Evolutionary conservation across 306 rosid genomes (phyloP), one percentile per base, ranked within the genome.

Genomic region (Quillaja saponaria): DNA sequence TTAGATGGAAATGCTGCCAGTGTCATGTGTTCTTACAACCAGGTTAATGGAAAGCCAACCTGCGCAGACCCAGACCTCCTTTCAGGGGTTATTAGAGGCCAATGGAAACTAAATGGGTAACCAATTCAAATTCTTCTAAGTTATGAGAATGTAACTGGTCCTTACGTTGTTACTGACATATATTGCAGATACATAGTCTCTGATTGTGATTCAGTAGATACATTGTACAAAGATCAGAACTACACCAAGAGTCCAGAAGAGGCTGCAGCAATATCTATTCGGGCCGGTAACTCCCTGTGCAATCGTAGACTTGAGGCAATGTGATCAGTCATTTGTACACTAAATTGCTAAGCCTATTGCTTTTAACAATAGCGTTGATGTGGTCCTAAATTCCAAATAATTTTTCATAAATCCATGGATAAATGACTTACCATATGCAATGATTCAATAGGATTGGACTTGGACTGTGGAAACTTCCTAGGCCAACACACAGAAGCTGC

Each of bases 71-170:
- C 96, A 0, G 95, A 89, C 48, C 95, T 94, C 11, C 99, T 94
- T 15, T 40, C 81, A 3, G 99, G 99, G n/a, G 76, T 94, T 53
- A 78, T 94, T 71, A 76, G 99, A 45, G 96, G 97, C 34, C 7
- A 90, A 67, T 94, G 99, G 99, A 94, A 94, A 52, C 71, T 94
- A 54, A 94, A 94, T 71, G 99, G 99, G 96, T 89, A 84, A n/a
- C n/a, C n/a, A n/a, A n/a, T n/a, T n/a, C n/a, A n/a, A n/a, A n/a
- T n/a, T n/a, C n/a, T n/a, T n/a, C n/a, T n/a, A n/a, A n/a, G n/a
- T n/a, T n/a, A n/a, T n/a, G n/a, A n/a, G n/a, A n/a, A n/a, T n/a
- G n/a, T n/a, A n/a, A n/a, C n/a, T n/a, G n/a, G n/a, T n/a, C n/a
- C n/a, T n/a, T 71, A 31, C 40, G 66, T 15, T 41, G 72, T 44